Evolutionary conservation across 2,329 filamentous ascomycete species (phyloP), one percentile per base, ranked within the genome.

Genomic region (Drechslerella dactyloides): DNA sequence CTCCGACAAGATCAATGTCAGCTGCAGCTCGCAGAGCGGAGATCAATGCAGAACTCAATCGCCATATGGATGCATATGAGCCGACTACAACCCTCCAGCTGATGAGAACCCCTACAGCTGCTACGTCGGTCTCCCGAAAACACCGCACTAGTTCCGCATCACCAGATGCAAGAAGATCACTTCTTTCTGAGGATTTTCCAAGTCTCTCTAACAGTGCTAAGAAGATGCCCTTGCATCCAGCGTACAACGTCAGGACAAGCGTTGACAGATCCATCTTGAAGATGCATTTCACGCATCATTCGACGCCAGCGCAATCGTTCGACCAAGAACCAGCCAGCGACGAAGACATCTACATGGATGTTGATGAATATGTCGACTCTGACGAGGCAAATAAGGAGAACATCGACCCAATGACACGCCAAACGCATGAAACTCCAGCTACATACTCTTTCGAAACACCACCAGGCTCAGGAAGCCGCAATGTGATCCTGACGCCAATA

Each of bases 331-430:
- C 15, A 3, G 21, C 2, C 17, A 51, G 19, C 23, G 19, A 17
- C 30, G 17, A 42, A 30, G 51, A 63, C 17, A 24, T 35, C 1
- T 17, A 21, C 7, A 70, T 70, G 44, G 54, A 70, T n/a, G 11
- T 62, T 1, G 54, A 64, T 6, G 17, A 19, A 10, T 3, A 30
- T 15, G 7, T 53, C 13, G 11, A 15, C 35, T 17, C 24, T 8
- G 50, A 56, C 11, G 42, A 58, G 1, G 53, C 46, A 2, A 65
- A 65, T 19, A 72, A 72, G 53, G 68, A 72, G 46, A 72, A 72
- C 27, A 40, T 72, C 24, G 60, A 61, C n/a, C 60, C 68, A 8
- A 35, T 8, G n/a, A 19, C 42, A 5, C 23, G 30, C n/a, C 11
- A 35, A 17, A 17, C 30, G 2, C 17, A 15, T 15, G 21, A 42